Base-by-base conservation (phyloP, 768 basidiomycete genomes). In the Leccinum uliginosum region DNA sequence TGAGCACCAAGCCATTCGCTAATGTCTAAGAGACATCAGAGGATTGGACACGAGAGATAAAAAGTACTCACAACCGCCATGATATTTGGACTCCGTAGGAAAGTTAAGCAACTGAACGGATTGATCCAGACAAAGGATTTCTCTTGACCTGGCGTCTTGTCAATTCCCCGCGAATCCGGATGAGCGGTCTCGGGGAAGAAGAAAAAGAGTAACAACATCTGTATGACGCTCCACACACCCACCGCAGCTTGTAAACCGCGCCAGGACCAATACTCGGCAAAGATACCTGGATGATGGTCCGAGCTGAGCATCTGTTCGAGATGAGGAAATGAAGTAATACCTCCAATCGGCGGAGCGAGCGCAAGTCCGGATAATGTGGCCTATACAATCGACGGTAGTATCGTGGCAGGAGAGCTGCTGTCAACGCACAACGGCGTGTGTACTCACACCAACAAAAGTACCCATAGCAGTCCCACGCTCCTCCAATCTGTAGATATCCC, bases 161-260 rank as follows among this genome's bases (percentile, higher is more conserved):
- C 84, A 1, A 85, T 72, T 0, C 84, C 81, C 35, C 78, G 73
- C 1, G 77, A 64, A 9, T 82, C 79, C 1, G 87, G 86, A 61
- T 85, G 83, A 52, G 79, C 81, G 2, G 87, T 89, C 62, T 89
- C 87, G 0, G 86, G 87, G n/a, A 87, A 77, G 52, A 75, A 76
- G 3, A 78, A 44, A 1, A 65, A 50, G 30, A 87, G 73, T 4
- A 72, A 58, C 5, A 77, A 8, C 35, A 81, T 73, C 2, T 75
- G 71, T 0, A 76, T 12, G 0, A 80, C 35, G 2, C 78, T 80
- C 35, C 73, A 67, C 0, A 74, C 38, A 3, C 78, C 79, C 1
- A 89, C 57, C 0, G 64, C 62, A 7, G 70, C 64, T 64, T 89
- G 86, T 67, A 86, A 80, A 4, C 76, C 58, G 0, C 87, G 78